Evolutionary conservation across 2,329 filamentous ascomycete genomes (phyloP).

Genomic region (Parastagonospora avenae): DNA sequence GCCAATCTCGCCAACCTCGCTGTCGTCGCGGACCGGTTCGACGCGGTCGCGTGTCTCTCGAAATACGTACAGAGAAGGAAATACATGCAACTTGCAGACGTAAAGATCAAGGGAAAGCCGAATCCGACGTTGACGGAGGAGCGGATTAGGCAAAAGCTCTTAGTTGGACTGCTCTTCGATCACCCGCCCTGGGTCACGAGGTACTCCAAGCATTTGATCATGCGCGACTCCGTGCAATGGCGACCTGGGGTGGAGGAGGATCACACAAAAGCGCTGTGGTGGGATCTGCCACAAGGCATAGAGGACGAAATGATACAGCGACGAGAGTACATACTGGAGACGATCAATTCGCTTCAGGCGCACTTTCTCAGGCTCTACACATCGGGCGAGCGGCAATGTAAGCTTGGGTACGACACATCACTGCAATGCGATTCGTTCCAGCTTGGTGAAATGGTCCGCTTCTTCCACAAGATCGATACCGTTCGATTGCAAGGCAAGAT

Average conservation of each 20-base stretch:
- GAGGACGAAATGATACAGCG: conserved; percentile 73
- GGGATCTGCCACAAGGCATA: conserved; percentile 71
- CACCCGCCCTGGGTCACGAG: conserved; percentile 64
- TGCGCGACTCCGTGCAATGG: conserved; percentile 68
- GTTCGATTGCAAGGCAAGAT: conserved; percentile 59
- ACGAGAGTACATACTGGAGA: conserved; percentile 69
- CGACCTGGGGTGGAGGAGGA: conserved; percentile 46
- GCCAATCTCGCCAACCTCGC: conserved; percentile 70
- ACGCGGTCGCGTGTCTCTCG: conserved; percentile 63
- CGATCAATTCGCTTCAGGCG: conserved; percentile 69
- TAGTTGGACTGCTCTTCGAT: conserved; percentile 69
- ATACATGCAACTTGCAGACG: conserved; percentile 49
- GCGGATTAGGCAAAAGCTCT: conserved; percentile 69
- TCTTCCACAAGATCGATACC: conserved; percentile 67
- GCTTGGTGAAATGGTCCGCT: conserved; percentile 76
- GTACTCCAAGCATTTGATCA: conserved; percentile 68
- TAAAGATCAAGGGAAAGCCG: conserved; percentile 51
- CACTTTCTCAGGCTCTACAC: conserved; percentile 72
- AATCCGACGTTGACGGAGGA: conserved; percentile 61
- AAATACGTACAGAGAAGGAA: conserved; percentile 58
- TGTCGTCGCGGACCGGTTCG: conserved; percentile 75
- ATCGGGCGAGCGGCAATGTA: conserved; percentile 71
- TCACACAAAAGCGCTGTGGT: conserved; percentile 64
- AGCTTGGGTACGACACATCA: conserved; percentile 74
- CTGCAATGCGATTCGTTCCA: conserved; percentile 77